A percentile compares a stretch with the other conserved stretches of the same genome.
phyloP scores from a whole-genome alignment of 2,329 filamentous ascomycete genomes.

The Cercospora sojina region DNA sequence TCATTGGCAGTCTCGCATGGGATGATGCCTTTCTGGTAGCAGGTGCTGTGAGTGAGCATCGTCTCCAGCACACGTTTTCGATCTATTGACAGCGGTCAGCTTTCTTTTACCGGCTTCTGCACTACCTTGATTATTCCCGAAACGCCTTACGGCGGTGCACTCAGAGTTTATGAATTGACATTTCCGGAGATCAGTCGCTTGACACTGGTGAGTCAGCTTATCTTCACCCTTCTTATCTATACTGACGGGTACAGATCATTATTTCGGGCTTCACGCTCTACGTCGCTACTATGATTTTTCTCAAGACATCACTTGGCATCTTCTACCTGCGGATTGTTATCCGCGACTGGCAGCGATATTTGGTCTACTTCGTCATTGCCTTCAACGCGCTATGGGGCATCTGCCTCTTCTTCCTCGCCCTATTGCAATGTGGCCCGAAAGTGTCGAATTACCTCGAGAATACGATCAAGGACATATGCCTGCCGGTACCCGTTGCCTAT shows the following conservation, averaged over 20 bases:
- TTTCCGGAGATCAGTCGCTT: not conserved
- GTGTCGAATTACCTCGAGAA: not conserved
- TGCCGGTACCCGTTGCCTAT: not conserved
- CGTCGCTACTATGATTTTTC: not conserved
- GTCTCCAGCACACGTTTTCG: not conserved
- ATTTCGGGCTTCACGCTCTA: not conserved
- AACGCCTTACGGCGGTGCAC: not conserved
- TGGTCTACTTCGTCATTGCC: not conserved
- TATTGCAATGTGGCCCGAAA: not conserved
- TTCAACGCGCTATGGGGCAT: not conserved
- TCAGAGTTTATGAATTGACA: not conserved
- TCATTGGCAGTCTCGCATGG: not conserved
- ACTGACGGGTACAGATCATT: not conserved
- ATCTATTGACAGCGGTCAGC: not conserved
- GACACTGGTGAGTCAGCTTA: not conserved
- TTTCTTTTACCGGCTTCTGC: not conserved
- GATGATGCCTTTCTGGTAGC: not conserved
- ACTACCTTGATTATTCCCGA: not conserved
- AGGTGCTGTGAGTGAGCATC: not conserved
- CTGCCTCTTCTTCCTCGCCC: not conserved
- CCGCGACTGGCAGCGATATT: not conserved
- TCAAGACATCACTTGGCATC: not conserved
- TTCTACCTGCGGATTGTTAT: not conserved
- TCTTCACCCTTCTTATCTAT: not conserved
- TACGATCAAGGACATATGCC: not conserved